Conservation (phyloP, 2,329 filamentous ascomycete genomes). For the Aspergillus sp. region DNA sequence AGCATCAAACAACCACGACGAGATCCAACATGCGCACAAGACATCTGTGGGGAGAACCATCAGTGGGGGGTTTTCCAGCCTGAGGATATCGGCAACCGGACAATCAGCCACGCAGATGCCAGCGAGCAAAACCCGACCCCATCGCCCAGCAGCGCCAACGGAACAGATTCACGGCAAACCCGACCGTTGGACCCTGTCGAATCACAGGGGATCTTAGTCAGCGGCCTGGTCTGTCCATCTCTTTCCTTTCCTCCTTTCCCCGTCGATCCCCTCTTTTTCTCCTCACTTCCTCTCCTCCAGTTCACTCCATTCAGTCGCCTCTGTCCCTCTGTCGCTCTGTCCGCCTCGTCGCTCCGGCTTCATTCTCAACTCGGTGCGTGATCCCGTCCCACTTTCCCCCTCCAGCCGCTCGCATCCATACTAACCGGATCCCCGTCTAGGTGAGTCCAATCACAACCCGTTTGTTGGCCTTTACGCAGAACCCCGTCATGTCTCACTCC, state of each 20-base stretch:
- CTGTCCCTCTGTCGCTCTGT: background rate
- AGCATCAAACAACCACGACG: background rate
- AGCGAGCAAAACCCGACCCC: no score
- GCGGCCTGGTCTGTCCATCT: conserved; percentile 3
- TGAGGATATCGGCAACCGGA: no score
- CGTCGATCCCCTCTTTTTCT: conserved; percentile 8
- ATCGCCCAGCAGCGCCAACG: background rate
- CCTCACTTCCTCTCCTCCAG: conserved; percentile 10
- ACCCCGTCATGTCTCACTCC: background rate
- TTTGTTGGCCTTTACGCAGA: background rate
- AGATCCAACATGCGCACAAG: background rate
- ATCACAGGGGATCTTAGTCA: conserved; percentile 10
- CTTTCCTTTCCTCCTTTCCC: conserved; percentile 7
- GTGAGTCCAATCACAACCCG: conserved; percentile 4
- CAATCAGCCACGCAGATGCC: no score
- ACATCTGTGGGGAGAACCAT: background rate
- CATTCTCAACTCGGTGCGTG: background rate
- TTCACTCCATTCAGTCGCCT: conserved; percentile 5
- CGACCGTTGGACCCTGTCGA: conserved; percentile 10
- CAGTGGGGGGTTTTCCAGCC: background rate
- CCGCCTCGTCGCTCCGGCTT: background rate
- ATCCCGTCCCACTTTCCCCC: no score
- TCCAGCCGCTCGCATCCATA: conserved; percentile 2
- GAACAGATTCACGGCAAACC: conserved; percentile 6
- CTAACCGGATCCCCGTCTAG: background rate